Percentiles rank a stretch among this genome's conserved stretches.
Evolutionary conservation across 2,329 filamentous ascomycete species (phyloP).

Genomic region (Neurospora crassa): DNA sequence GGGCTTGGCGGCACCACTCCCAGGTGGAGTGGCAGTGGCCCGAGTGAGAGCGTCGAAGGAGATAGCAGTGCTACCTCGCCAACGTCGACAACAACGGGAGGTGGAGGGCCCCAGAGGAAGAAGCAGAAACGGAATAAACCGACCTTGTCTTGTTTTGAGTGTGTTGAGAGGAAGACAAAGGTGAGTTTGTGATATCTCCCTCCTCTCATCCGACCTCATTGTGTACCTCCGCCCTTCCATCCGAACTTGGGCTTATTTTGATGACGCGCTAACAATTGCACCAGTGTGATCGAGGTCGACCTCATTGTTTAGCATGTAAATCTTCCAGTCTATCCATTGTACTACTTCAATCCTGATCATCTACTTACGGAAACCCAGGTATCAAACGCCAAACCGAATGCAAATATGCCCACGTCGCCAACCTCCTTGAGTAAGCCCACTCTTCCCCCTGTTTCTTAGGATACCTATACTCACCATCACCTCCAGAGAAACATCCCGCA

Average conservation of each 20-base stretch:
- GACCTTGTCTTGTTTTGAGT: conserved; percentile 68
- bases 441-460: background rate
- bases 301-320: conserved; percentile 57
- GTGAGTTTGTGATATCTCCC: conserved; percentile 30
- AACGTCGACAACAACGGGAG: background rate
- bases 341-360: background rate
- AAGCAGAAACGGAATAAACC: conserved; percentile 82
- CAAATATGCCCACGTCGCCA: conserved; percentile 66
- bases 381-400: conserved; percentile 70
- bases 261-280: conserved; percentile 4
- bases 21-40: background rate
- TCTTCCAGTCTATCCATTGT: background rate
- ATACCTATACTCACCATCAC: conserved; percentile 3
- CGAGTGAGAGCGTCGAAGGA: conserved; percentile 7
- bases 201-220: background rate
- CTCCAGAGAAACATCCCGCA: conserved; percentile 46
- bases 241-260: background rate
- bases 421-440: conserved; percentile 58
- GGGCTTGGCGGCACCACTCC: background rate
- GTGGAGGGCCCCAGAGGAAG: conserved; percentile 41
- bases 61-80: conserved; percentile 20
- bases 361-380: conserved; percentile 31
- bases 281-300: conserved; percentile 66
- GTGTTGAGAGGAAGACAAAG: conserved; percentile 76
- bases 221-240: background rate